Evolutionary conservation across 352 stramenopile genomes (phyloP).

Genomic region (Hyaloperonospora brassicae): DNA sequence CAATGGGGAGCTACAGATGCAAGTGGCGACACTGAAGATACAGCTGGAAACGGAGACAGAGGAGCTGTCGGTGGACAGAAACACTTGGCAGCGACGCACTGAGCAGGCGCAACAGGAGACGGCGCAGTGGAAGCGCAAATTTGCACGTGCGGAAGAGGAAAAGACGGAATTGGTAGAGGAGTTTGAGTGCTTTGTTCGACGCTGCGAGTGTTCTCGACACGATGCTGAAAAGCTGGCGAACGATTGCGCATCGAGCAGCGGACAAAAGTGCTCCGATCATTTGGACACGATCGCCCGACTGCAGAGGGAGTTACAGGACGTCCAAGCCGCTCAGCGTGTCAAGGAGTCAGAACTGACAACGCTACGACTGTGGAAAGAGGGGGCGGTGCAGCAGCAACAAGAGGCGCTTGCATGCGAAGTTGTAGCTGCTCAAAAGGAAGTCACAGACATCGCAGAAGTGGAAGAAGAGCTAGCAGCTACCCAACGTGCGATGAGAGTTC

Average conservation of each 20-base stretch:
- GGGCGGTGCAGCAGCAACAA: conserved; percentile 34
- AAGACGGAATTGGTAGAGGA: conserved; percentile 45
- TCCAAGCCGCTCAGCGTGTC: conserved; percentile 26
- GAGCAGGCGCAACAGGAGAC: conserved; percentile 54
- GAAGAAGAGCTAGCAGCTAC: conserved; percentile 31
- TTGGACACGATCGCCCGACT: conserved; percentile 30
- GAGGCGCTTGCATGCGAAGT: conserved; percentile 32
- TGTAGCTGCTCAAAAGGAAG: conserved; percentile 34
- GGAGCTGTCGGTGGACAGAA: conserved; percentile 54
- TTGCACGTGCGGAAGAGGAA: conserved; percentile 52
- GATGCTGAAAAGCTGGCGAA: conserved; percentile 2
- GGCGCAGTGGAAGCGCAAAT: conserved; percentile 65
- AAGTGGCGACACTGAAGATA: conserved; percentile 64
- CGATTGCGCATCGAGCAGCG: conserved; percentile 2
- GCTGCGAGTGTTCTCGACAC: conserved; percentile 30
- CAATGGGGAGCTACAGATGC: conserved; percentile 70
- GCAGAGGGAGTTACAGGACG: conserved; percentile 36
- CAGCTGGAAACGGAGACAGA: conserved; percentile 54
- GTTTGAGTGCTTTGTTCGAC: conserved; percentile 45
- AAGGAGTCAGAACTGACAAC: conserved; percentile 36
- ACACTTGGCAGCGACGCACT: conserved; percentile 52
- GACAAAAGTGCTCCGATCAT: conserved; percentile 17
- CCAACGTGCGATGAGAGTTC: conserved; percentile 20
- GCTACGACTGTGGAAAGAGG: conserved; percentile 43
- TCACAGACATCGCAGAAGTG: conserved; percentile 34